Conservation (phyloP, 2,329 filamentous ascomycete genomes). For the Fusarium buharicum region DNA sequence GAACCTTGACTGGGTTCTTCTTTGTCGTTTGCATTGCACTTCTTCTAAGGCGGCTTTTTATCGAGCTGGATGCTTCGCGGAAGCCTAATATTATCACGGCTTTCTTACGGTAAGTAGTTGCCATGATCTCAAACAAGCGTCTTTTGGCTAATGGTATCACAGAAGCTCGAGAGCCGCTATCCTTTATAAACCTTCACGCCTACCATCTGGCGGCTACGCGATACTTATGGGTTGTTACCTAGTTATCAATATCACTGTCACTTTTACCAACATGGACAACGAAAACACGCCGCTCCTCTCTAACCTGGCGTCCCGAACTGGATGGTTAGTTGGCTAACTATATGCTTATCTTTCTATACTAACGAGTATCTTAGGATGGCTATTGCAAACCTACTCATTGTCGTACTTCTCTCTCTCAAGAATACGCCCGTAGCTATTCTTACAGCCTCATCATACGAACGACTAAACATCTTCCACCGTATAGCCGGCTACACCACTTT, state of each 20-base stretch:
- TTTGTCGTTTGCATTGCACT: conserved; percentile 21
- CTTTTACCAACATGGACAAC: conserved; percentile 51
- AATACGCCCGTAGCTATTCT: conserved; percentile 67
- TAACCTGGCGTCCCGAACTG: conserved; percentile 53
- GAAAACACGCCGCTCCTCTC: conserved; percentile 44
- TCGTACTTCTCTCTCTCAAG: conserved; percentile 66
- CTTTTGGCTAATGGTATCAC: conserved; percentile 10
- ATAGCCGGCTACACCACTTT: conserved; percentile 63
- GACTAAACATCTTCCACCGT: conserved; percentile 67
- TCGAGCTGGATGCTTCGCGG: conserved; percentile 20
- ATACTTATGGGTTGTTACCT: conserved; percentile 47
- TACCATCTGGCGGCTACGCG: conserved; percentile 51
- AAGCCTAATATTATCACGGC: conserved; percentile 15
- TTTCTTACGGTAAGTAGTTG: conserved; percentile 32
- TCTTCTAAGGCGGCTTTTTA: conserved; percentile 25
- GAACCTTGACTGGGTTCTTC: conserved; percentile 28
- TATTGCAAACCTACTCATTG: conserved; percentile 60
- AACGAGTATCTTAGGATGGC: conserved; percentile 49
- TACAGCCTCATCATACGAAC: conserved; percentile 66
- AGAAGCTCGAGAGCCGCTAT: conserved; percentile 46
- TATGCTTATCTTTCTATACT: neutral
- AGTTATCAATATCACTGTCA: conserved; percentile 49
- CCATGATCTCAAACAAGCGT: neutral
- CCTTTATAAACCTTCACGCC: conserved; percentile 41
- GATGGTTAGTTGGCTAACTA: conserved; percentile 48